These are phyloP conservation scores for Drosera spatulata DNA, from an alignment of 179 eudicot genomes.

Conservation along the genomic window DNA sequence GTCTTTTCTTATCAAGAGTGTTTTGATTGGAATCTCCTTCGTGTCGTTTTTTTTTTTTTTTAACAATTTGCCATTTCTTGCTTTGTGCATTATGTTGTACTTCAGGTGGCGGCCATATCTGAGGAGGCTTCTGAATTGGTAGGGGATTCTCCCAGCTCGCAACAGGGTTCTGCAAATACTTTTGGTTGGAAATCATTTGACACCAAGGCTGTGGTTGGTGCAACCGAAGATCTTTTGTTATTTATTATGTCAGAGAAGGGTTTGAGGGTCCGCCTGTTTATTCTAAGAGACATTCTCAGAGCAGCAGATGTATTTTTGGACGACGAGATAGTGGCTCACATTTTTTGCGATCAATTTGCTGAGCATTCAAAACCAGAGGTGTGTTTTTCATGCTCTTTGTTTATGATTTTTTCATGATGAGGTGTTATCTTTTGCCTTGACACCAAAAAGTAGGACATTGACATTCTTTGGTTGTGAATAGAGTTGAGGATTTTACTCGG, in stretches of 20 bases:
- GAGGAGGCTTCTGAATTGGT: conserved; percentile 49
- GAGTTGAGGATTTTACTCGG: no score
- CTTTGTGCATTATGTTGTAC: no score
- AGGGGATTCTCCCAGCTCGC: conserved; percentile 19
- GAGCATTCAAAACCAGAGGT: conserved; percentile 47
- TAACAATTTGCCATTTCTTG: no score
- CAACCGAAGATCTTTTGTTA: conserved; percentile 81
- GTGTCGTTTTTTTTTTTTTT: background rate
- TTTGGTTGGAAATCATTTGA: conserved; percentile 76
- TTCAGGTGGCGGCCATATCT: conserved; percentile 86
- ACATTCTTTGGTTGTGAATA: no score
- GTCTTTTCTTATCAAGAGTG: no score
- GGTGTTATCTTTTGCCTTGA: no score
- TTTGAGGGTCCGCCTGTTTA: conserved; percentile 63
- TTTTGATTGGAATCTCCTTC: background rate
- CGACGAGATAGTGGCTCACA: conserved; percentile 31
- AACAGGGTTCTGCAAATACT: conserved; percentile 29
- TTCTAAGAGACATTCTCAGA: conserved; percentile 61
- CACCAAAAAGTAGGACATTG: no score
- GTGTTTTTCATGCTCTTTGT: background rate
- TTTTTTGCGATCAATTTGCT: conserved; percentile 18
- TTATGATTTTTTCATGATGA: no score
- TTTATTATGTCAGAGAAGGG: conserved; percentile 80
- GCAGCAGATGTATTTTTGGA: conserved; percentile 64
- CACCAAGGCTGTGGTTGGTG: conserved; percentile 72